Base-by-base conservation (phyloP, 139 green algal genomes). In the Chlamydomonas applanata region DNA sequence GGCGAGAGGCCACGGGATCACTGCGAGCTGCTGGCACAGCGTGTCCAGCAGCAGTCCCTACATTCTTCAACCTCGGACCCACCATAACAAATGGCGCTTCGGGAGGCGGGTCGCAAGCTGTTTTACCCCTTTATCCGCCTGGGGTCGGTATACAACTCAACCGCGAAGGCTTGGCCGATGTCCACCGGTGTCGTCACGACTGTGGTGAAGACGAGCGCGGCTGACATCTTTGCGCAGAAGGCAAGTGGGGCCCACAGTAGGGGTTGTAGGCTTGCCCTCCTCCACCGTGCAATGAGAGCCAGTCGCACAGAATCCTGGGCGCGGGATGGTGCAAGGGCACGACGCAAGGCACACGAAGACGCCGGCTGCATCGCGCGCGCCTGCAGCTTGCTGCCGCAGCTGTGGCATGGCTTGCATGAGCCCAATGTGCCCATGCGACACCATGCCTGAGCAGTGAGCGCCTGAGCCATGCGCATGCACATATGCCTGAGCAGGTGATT, bases 161-260 rank as follows among this genome's bases (percentile, higher is more conserved):
- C 77, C 0, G 91, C 91, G 0, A 72, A 90, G 61, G 71, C 72
- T 14, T 78, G 81, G 17, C 92, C 92, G 1, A 82, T 95, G 25
- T 44, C 44, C 2, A 92, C 89, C 4, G 93, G 87, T 1, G 82
- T 96, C n/a, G 69, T 96, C 25, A 97, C 91, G 32, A 94, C 87
- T 3, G 88, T 91, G 5, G 36, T 97, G 20, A 97, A 97, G 71
- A 97, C 93, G 3, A 90, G 75, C 19, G 89, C 84, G 4, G 93
- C 93, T 7, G 93, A 97, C 71, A 16, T 93, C n/a, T 95, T 97
- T 67, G 92, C 93, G n/a, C 93, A 97, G 54, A 96, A 92, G 88
- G 92, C 92, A 91, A 90, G 84, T 40, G 25, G 3, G 29, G 13
- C 4, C 13, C 5, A 14, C 20, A 67, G 5, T 40, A n/a, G 25